phyloP scores from a whole-genome alignment of 495 filamentous ascomycete species.

The Penicillium bovifimosum region DNA sequence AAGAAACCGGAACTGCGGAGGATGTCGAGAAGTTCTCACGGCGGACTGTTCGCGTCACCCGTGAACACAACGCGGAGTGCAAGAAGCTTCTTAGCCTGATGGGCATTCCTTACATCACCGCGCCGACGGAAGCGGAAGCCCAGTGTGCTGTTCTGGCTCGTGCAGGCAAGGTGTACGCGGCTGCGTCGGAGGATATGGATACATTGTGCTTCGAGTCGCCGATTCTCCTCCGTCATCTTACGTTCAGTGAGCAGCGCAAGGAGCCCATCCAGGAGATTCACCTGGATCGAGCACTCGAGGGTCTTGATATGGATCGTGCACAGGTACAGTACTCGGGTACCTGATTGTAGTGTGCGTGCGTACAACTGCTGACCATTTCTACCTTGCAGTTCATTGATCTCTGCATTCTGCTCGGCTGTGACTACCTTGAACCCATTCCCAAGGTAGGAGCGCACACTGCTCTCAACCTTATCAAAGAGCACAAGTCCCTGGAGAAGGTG shows the following conservation, averaged over 20 bases:
- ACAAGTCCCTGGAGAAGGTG: conserved; percentile 80
- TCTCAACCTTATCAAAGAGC: conserved; percentile 85
- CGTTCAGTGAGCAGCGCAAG: conserved; percentile 94
- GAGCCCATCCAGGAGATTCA: conserved; percentile 96
- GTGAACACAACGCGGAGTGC: conserved; percentile 93
- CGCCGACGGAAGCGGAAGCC: conserved; percentile 94
- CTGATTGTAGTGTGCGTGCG: neutral
- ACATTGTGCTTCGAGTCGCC: conserved; percentile 93
- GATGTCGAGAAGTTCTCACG: conserved; percentile 98
- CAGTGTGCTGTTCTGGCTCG: conserved; percentile 89
- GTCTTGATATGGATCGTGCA: conserved; percentile 76
- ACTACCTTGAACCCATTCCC: conserved; percentile 94
- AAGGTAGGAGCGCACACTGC: conserved; percentile 89
- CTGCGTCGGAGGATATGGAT: conserved; percentile 98
- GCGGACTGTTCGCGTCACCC: conserved; percentile 87
- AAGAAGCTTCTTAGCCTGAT: conserved; percentile 85
- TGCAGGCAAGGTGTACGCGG: conserved; percentile 93
- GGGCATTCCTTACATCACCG: conserved; percentile 93
- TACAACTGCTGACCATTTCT: neutral
- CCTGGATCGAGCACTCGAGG: conserved; percentile 74
- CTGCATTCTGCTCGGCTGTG: conserved; percentile 95
- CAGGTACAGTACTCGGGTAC: conserved; percentile 49
- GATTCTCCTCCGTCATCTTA: conserved; percentile 86
- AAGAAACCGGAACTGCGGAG: conserved; percentile 94
- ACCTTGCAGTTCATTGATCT: conserved; percentile 80